Evolutionary conservation across 495 filamentous ascomycete genomes (phyloP), one percentile per base, ranked within the genome.

Genomic region (Aspergillus incahuasiensis): DNA sequence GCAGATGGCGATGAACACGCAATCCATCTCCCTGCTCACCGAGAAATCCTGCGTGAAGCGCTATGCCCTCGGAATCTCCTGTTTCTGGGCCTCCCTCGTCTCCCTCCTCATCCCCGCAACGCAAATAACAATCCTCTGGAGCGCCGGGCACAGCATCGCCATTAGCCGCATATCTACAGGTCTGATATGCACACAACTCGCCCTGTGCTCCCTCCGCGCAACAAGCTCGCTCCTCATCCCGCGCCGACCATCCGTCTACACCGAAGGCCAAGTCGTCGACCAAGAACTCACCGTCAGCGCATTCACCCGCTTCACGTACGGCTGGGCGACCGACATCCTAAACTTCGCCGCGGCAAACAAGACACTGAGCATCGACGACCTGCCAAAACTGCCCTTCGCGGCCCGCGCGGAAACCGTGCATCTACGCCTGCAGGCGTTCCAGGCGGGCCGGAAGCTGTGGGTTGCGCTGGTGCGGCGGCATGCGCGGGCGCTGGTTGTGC

Each of bases 191-290:
- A 59, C 50, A 0, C 66, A 71, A 16, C 40, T 63, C 16, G 58
- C 56, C 12, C 61, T 63, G 28, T 70, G 65, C 1, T 24, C 64
- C 7, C 46, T 73, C 1, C 73, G 66, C 5, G 72, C 62, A 21
- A 6, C 73, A 1, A 59, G 60, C 43, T 73, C 58, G 49, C 44
- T 71, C 5, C 57, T 73, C 16, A 63, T 91, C 12, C 88, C 87
- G 8, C 79, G 89, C 35, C 77, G 88, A 16, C 88, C 89, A 8
- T 76, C 84, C 46, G 82, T 94, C 40, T 76, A 74, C 48, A 60
- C 77, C 19, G 60, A 76, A 30, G 86, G 80, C 25, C 66, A 79
- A 40, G 59, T 73, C 9, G 85, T 94, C 9, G 89, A 92, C 63
- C 68, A 75, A 30, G 78, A 87, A 67, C 75, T 72, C 43, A 86